Percentiles rank a stretch among this genome's conserved stretches.
These are phyloP conservation scores for Ichthyophthirius multifiliis DNA, from an alignment of 169 alveolate genomes.

Conservation along the genomic window DNA sequence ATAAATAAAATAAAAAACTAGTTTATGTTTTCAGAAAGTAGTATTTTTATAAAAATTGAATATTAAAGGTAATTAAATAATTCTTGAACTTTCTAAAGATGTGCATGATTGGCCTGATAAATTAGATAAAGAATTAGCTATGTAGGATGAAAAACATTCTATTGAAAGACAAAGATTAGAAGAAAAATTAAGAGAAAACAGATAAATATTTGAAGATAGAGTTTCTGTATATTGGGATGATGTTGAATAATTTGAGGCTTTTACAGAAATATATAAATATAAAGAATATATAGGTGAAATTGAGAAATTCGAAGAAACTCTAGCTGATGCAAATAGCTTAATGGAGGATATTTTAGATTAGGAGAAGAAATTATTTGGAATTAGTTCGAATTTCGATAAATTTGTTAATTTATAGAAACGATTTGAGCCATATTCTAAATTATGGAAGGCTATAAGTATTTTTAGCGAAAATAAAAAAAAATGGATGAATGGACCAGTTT, in stretches of 20 bases:
- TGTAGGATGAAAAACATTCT: slow-evolving; percentile 60
- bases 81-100: slow-evolving; percentile 51
- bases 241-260: slow-evolving; percentile 55
- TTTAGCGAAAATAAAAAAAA: slow-evolving; percentile 29
- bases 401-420: neutral
- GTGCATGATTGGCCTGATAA: slow-evolving; percentile 66
- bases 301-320: slow-evolving; percentile 48
- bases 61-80: slow-evolving; percentile 48
- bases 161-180: slow-evolving; percentile 64
- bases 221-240: slow-evolving; percentile 50
- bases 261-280: slow-evolving; percentile 51
- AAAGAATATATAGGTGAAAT: slow-evolving; percentile 44
- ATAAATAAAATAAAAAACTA: slow-evolving; percentile 43
- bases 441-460: slow-evolving; percentile 25
- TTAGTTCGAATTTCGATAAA: slow-evolving; percentile 27
- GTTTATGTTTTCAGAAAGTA: slow-evolving; percentile 56
- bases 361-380: slow-evolving; percentile 57
- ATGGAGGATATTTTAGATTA: slow-evolving; percentile 48
- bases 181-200: slow-evolving; percentile 58
- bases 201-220: slow-evolving; percentile 65
- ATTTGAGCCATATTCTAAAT: slow-evolving; percentile 19
- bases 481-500: slow-evolving; percentile 31
- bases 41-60: slow-evolving; percentile 63
- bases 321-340: slow-evolving; percentile 38
- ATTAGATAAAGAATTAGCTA: slow-evolving; percentile 54